Base-by-base conservation (phyloP, 768 basidiomycete genomes). In the Cystofilobasidium capitatum region DNA sequence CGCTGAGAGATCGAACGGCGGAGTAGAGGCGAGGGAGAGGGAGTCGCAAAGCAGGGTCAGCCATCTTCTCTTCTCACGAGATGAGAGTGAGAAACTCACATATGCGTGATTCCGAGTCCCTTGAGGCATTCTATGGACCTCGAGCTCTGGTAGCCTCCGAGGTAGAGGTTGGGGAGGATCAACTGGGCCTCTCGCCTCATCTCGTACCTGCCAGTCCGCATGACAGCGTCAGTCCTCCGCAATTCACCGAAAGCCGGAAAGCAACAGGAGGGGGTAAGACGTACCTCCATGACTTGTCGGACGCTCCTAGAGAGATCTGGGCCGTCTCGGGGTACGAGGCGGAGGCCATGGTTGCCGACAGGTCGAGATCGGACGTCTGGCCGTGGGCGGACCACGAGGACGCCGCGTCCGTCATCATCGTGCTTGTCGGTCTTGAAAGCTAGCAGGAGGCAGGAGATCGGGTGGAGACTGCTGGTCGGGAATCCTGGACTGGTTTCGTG, bases 171-270 rank as follows among this genome's bases (percentile, higher is more conserved):
- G 31, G 89, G 87, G 0, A 89, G 80, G 71, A 94, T 93, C 76
- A 92, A 88, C 78, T 96, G 91, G 72, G 89, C 91, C 73, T 93
- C 88, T n/a, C 91, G 81, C 36, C 91, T 82, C 92, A 96, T 93
- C 78, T 94, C 91, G 74, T 96, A 96, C 73, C 88, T 90, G 42
- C 1, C 9, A n/a, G 45, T n/a, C n/a, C n/a, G 24, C 12, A 24
- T 9, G 22, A 26, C 17, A 29, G 49, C 24, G 20, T 7, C 7
- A 7, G 5, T 47, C 22, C 8, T 47, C 22, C 45, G 45, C 24
- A 16, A 22, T 6, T 10, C 9, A 47, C 20, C 45, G 17, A 7
- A 20, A 26, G 24, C 14, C 24, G 29, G 20, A 29, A 1, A n/a
- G 29, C 51, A 17, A 55, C 14, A 55, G 49, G 8, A n/a, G 12